Conservation (phyloP, 2,329 filamentous ascomycete species). For the Tympanopsis confertula region DNA sequence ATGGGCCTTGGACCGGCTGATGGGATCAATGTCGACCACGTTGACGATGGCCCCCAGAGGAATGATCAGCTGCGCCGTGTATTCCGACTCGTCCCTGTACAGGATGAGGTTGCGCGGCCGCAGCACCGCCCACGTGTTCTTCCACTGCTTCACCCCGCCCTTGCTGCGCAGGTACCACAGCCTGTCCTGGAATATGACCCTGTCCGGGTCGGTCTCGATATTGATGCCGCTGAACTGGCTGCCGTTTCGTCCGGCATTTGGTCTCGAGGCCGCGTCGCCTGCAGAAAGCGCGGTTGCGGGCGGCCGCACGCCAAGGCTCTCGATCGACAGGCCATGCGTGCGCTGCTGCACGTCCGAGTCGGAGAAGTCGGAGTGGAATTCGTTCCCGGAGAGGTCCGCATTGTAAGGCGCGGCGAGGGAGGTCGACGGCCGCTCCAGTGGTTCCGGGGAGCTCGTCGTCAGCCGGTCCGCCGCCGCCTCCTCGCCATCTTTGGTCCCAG, state of each 20-base stretch:
- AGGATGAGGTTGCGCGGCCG: constrained; percentile 74
- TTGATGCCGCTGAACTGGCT: constrained; percentile 51
- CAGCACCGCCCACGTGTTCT: constrained; percentile 84
- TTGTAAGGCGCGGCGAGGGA: constrained; percentile 21
- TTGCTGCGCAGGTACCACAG: constrained; percentile 75
- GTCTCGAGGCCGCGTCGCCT: constrained; percentile 12
- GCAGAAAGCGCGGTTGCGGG: constrained; percentile 17
- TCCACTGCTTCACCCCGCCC: constrained; percentile 81
- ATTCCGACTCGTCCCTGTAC: constrained; percentile 89
- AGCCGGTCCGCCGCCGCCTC: constrained; percentile 25
- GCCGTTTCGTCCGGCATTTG: constrained; percentile 32
- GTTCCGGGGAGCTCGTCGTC: constrained; percentile 51
- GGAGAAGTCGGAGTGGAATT: constrained; percentile 76
- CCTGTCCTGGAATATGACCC: constrained; percentile 89
- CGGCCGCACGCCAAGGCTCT: constrained; percentile 31
- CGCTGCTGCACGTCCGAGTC: constrained; percentile 44
- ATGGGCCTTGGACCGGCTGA: constrained; percentile 71
- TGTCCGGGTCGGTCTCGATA: constrained; percentile 60
- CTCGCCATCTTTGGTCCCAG: constrained; percentile 9
- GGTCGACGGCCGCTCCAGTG: constrained; percentile 25
- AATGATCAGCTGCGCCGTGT: constrained; percentile 73
- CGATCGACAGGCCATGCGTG: constrained; percentile 36
- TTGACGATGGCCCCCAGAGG: constrained; percentile 71
- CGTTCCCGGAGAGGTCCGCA: constrained; percentile 50
- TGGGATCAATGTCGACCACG: constrained; percentile 81